Evolutionary conservation across 495 filamentous ascomycete genomes (phyloP), one percentile per base, ranked within the genome.

Genomic region (Cladorrhinum samala): DNA sequence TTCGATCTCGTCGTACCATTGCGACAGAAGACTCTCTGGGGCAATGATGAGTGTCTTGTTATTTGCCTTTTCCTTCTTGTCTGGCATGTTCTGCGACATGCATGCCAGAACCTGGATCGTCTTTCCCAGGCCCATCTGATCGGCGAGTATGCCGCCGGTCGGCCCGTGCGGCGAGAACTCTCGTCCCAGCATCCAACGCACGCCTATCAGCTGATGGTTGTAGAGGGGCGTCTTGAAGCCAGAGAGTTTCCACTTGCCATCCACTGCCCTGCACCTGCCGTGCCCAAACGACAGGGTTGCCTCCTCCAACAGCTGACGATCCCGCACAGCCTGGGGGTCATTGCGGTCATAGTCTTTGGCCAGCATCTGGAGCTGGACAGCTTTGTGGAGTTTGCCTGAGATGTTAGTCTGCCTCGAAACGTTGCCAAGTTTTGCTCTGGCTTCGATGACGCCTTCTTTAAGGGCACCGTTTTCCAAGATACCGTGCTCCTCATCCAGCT

Each of bases 41-140:
- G 73, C 73, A 41, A 85, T 69, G 27, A 82, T 74, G 23, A 82
- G 68, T 0, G 70, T 74, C 18, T 60, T 57, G 14, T 40, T 16
- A n/a, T n/a, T n/a, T 13, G 8, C 47, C 2, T 24, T 68, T 4
- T 47, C 62, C 7, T 55, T 41, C n/a, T 47, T 37, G 4, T 20
- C 16, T 2, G 67, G 59, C 18, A 61, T 66, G 55, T 78, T 67
- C 56, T 74, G 67, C 6, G 80, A 60, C 23, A 83, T 82, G 49
- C 75, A 74, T 1, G 75, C 76, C 13, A 84, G 57, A 0, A 69
- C 65, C 58, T 74, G 61, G 0, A 83, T 48, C 0, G 80, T 84
- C 53, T 83, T 89, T 0, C 85, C 85, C 1, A 86, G 63, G 0
- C 84, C 84, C 83, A 87, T 86, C 16, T 69, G 63, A 58, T 87